Evolutionary conservation across 179 eudicot species (phyloP), one percentile per base, ranked within the genome.

Genomic region (Beta macrorhiza): DNA sequence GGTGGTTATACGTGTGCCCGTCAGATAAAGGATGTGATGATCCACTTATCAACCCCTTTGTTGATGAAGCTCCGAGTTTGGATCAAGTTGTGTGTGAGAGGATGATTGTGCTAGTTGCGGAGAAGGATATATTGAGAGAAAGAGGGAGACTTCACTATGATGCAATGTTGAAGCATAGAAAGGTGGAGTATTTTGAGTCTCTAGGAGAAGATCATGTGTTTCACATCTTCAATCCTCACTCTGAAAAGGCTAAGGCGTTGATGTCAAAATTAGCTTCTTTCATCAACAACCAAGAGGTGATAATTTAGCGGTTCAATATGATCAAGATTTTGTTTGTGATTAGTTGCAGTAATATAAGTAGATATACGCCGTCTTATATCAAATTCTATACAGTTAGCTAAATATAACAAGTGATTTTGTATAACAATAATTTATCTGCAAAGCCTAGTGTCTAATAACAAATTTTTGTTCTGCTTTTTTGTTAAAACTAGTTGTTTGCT

Each of bases 1-100:
- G 88, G 89, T 91, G 95, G 95, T 19, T 59, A n/a, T 88, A 86
- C 52, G 93, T 90, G 0, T 91, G 91, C 75, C 93, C 89, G 12
- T 84, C 91, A 0, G 84, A 80, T 19, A 77, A n/a, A 12, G 93
- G 93, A 25, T 75, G 75, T 16, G 91, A 90, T 37, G 92, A 90
- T 80, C 92, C 91, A 74, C 81, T 83, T 49, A 90, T 91, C 2
- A 91, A 91, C 85, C 93, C 95, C 53, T 88, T 89, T 49, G 83
- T 25, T 2, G 82, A 81, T 6, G 86, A 76, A 15, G 85, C 76
- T n/a, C 85, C 88, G 13, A 72, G 69, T 8, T 5, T 87, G 0
- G 77, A 82, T n/a, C 67, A 59, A 10, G n/a, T 91, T 25, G 75
- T 19, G 20, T 88, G 92, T 44, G 74, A 82, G 5, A 80, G 79